phyloP scores from a whole-genome alignment of 257 asterid genomes.

The Nicotiana obtusifolia region DNA sequence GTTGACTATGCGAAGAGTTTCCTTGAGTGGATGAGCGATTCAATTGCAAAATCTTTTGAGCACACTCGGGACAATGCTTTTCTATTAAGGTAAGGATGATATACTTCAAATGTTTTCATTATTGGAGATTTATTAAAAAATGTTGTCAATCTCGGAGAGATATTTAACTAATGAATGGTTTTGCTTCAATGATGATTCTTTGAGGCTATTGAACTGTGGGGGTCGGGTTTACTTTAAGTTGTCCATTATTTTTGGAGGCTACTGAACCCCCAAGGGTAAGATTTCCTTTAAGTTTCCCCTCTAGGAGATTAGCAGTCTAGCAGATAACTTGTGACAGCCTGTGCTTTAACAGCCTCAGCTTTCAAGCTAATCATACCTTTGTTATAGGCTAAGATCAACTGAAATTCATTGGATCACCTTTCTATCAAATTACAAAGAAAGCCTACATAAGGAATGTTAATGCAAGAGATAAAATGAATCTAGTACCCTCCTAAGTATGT shows the following conservation, averaged over 20 bases:
- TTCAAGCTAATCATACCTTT: background rate
- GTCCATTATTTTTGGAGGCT: background rate
- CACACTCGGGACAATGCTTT: conserved; percentile 90
- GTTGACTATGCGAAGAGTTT: conserved; percentile 90
- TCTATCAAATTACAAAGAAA: background rate
- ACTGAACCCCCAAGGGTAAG: background rate
- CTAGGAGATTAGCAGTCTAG: background rate
- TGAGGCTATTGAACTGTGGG: background rate
- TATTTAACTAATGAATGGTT: background rate
- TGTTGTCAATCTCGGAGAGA: background rate
- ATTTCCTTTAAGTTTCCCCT: background rate
- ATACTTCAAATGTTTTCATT: background rate
- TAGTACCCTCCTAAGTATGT: background rate
- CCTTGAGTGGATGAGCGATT: conserved; percentile 99
- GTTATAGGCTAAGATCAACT: background rate
- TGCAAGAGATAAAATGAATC: background rate
- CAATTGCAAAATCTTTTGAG: conserved; percentile 92
- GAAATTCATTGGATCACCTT: background rate
- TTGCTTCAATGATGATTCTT: background rate
- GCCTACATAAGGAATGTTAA: background rate
- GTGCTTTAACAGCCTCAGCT: background rate
- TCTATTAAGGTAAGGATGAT: conserved; percentile 64
- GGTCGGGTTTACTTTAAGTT: background rate
- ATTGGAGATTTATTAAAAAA: background rate
- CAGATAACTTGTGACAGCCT: background rate